Percentiles rank a stretch among this genome's conserved stretches.
Conservation (phyloP, 106 monocot genomes). For the Dendrobium officinale region DNA sequence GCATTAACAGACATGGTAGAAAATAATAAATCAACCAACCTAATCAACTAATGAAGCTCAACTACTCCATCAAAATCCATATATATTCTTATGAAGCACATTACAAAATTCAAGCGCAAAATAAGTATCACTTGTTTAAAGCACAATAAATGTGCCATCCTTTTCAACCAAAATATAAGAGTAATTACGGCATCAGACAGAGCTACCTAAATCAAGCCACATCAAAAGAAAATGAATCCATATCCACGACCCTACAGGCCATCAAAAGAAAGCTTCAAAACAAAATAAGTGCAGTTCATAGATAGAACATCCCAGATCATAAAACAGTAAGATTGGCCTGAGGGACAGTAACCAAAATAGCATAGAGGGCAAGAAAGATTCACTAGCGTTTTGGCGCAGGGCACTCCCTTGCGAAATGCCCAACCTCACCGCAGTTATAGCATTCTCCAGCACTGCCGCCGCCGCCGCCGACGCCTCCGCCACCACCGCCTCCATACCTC, state of each 20-base stretch:
- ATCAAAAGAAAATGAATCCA: background rate
- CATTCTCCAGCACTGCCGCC: constrained; percentile 25
- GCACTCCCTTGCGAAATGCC: constrained; percentile 24
- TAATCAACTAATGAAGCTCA: background rate
- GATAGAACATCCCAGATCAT: constrained; percentile 1
- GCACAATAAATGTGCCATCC: background rate
- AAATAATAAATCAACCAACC: background rate
- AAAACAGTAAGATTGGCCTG: background rate
- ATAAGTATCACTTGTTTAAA: background rate
- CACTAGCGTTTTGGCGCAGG: constrained; percentile 5
- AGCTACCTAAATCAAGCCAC: background rate
- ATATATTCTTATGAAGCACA: background rate
- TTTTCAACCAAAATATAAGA: background rate
- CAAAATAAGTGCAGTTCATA: background rate
- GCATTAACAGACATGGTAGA: background rate
- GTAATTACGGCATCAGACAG: background rate
- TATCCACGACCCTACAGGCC: background rate
- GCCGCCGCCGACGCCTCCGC: constrained; percentile 9
- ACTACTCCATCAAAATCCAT: background rate
- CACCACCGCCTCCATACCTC: background rate
- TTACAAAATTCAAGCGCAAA: background rate
- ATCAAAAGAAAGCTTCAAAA: constrained; percentile 5
- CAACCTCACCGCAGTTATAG: constrained; percentile 15
- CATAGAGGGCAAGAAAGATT: background rate
- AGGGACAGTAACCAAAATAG: background rate